Percentiles rank a stretch among this genome's conserved stretches.
Evolutionary conservation across 768 basidiomycete species (phyloP).

Genomic region (Peribolospora baueri): DNA sequence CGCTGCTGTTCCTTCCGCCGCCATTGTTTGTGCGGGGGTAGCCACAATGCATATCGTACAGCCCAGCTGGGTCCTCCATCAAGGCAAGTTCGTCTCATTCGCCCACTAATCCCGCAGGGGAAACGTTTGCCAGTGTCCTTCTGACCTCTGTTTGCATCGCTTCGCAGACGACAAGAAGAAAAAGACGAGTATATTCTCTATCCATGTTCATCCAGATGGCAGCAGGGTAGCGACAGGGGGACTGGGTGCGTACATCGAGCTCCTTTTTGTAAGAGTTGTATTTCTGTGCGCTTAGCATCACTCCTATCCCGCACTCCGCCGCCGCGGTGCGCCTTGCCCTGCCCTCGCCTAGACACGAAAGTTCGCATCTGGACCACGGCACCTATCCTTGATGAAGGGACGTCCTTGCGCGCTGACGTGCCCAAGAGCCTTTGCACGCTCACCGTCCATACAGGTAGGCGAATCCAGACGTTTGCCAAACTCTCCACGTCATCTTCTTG

Average conservation of each 20-base stretch:
- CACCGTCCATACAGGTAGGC: constrained; percentile 61
- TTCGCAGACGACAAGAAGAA: constrained; percentile 20
- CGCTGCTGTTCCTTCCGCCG: too few species aligned
- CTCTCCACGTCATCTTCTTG: not conserved
- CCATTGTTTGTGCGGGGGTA: too few species aligned
- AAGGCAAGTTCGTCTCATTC: too few species aligned
- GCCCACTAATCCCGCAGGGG: too few species aligned
- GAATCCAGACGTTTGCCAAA: not conserved
- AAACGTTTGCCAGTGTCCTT: too few species aligned
- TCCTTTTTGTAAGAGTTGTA: not conserved
- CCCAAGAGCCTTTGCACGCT: constrained; percentile 77
- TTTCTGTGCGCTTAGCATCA: not conserved
- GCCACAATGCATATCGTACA: too few species aligned
- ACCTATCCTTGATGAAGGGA: constrained; percentile 66
- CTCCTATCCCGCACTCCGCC: not conserved
- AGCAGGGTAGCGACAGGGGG: constrained; percentile 94
- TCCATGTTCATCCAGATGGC: constrained; percentile 85
- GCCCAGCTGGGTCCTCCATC: too few species aligned
- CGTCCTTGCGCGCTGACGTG: constrained; percentile 32
- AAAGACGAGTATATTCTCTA: constrained; percentile 63
- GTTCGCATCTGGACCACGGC: constrained; percentile 93
- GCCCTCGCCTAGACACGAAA: constrained; percentile 40
- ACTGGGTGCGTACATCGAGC: constrained; percentile 24
- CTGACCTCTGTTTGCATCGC: too few species aligned
- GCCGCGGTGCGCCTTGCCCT: not conserved